phyloP scores from a whole-genome alignment of 192 early-diverging fungal genomes.

The Powellomyces hirtus region DNA sequence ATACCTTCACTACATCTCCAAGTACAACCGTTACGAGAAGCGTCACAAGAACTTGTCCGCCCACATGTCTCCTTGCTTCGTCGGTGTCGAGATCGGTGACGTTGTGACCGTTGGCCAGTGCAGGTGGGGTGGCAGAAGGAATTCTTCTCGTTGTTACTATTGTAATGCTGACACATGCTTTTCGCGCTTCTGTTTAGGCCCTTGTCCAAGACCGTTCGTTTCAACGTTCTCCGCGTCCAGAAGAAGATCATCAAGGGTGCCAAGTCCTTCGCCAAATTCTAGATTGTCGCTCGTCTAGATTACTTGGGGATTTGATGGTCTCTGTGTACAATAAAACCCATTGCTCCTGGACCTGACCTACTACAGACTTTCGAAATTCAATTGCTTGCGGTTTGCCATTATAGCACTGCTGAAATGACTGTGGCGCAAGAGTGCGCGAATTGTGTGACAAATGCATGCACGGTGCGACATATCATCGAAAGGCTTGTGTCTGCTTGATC shows the following conservation, averaged over 20 bases:
- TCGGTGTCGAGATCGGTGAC: constrained; percentile 87
- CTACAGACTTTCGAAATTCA: too few species aligned
- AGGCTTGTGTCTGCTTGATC: too few species aligned
- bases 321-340: too few species aligned
- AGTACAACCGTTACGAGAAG: constrained; percentile 99
- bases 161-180: not conserved
- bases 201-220: constrained; percentile 99
- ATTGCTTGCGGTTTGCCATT: too few species aligned
- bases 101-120: constrained; percentile 98
- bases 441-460: too few species aligned
- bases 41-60: constrained; percentile 99
- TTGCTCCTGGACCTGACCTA: too few species aligned
- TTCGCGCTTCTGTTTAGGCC: constrained; percentile 54
- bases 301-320: too few species aligned
- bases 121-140: constrained; percentile 51
- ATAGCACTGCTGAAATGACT: too few species aligned
- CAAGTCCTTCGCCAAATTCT: constrained; percentile 94
- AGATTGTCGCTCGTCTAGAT: too few species aligned
- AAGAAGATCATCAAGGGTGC: constrained; percentile 76
- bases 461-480: too few species aligned
- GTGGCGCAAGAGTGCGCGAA: too few species aligned
- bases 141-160: not conserved
- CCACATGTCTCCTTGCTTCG: constrained; percentile 92
- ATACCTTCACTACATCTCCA: constrained; percentile 99
- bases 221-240: constrained; percentile 98